phyloP scores from a whole-genome alignment of 2,329 filamentous ascomycete species.

The Ramularia endophylla region DNA sequence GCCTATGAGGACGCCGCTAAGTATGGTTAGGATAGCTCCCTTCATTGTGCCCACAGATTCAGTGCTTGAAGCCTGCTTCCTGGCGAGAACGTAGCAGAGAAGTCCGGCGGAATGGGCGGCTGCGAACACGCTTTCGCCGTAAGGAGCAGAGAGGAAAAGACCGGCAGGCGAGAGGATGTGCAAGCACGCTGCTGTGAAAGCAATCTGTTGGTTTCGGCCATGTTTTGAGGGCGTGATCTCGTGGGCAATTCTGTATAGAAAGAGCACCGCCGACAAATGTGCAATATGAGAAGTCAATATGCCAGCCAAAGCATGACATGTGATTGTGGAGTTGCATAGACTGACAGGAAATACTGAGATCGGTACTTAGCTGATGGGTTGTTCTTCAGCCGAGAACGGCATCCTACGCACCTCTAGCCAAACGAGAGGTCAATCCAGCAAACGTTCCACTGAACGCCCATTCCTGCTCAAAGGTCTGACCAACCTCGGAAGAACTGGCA shows the following conservation, averaged over 20 bases:
- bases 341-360: slow-evolving; percentile 17
- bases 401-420: slow-evolving; percentile 39
- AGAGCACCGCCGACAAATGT: slow-evolving; percentile 69
- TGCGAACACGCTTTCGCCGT: slow-evolving; percentile 74
- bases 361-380: slow-evolving; percentile 28
- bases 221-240: slow-evolving; percentile 44
- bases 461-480: slow-evolving; percentile 72
- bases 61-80: slow-evolving; percentile 3
- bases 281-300: slow-evolving; percentile 64
- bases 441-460: slow-evolving; percentile 70
- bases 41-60: slow-evolving; percentile 28
- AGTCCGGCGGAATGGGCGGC: slow-evolving; percentile 70
- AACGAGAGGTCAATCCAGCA: slow-evolving; percentile 40
- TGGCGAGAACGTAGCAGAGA: slow-evolving; percentile 57
- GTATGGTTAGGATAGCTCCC: too few relatives aligned
- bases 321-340: slow-evolving; percentile 16
- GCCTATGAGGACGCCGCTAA: slow-evolving; percentile 51
- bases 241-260: slow-evolving; percentile 61
- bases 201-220: slow-evolving; percentile 32
- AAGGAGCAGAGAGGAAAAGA: slow-evolving; percentile 81
- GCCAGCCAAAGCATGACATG: slow-evolving; percentile 47
- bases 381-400: too few relatives aligned
- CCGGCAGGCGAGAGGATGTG: slow-evolving; percentile 85
- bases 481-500: slow-evolving; percentile 54
- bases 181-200: slow-evolving; percentile 64